Base-by-base conservation (phyloP, 2,329 filamentous ascomycete species). In the Aspergillus pseudonomiae region DNA sequence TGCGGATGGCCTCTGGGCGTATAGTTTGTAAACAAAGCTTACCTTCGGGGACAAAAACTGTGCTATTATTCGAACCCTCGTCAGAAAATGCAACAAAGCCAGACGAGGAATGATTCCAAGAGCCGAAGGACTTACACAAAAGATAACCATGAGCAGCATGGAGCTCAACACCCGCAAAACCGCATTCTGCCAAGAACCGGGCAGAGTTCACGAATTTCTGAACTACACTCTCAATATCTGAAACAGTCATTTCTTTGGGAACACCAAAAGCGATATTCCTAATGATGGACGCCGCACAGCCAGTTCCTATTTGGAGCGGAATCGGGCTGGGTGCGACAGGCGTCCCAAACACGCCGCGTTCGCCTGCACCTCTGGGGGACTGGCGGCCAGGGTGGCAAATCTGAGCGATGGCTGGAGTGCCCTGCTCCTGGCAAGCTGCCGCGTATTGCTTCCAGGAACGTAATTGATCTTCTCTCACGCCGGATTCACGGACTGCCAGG, bases 161-260 rank as follows among this genome's bases (percentile, higher is more conserved):
- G 4, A 85, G 62, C 63, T 85, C 74, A n/a, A 66, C 24, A 0
- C 64, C 64, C 2, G 53, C 34, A 6, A 58, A 66, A 0, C 64
- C 64, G 16, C 76, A 73, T 26, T 80, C 74, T 5, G 74, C 74
- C 6, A 75, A 72, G 3, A 86, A 68, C 14, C 77, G 77, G 0
- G 86, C 86, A 7, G 78, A 81, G 7, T 75, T 70, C 0, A 81
- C 82, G 59, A 88, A 89, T 48, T 81, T 78, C 12, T 70, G 68
- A 5, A 87, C 76, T 0, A 85, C 80, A 1, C 80, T 75, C 19
- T 80, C 72, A 53, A 88, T 87, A 19, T 89, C 86, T 0, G 74
- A 69, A 0, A 71, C 12, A 0, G 79, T 82, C 82, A 88, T 84
- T 39, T 80, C 86, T 46, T 80, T 80, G 0, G 87, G 87, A 0